A percentile compares a stretch with the other conserved stretches of the same genome.
Evolutionary conservation across 345 rosid genomes (phyloP).

Genomic region (Salix suchowensis): DNA sequence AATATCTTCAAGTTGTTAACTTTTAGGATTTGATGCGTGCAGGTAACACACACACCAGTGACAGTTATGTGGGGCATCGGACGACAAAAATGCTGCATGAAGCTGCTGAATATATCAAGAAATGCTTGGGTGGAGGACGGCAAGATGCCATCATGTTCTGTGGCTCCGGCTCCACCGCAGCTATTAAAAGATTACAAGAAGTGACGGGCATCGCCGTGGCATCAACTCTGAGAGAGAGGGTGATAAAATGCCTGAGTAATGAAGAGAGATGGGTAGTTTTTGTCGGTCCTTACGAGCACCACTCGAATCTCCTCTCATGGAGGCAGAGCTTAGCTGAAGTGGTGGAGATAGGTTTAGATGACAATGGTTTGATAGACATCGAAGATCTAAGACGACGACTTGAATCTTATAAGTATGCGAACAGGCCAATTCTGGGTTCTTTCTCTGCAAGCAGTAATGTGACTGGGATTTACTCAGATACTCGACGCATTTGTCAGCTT

Average conservation of each 20-base stretch:
- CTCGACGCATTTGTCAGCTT: slow-evolving; percentile 42
- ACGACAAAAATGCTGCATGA: slow-evolving; percentile 50
- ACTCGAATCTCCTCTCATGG: slow-evolving; percentile 63
- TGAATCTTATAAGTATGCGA: slow-evolving; percentile 12
- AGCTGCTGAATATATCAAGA: slow-evolving; percentile 42
- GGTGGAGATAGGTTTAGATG: slow-evolving; percentile 43
- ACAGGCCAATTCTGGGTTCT: slow-evolving; percentile 48
- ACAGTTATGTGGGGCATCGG: slow-evolving; percentile 47
- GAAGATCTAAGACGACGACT: slow-evolving; percentile 30
- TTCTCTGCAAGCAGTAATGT: slow-evolving; percentile 69
- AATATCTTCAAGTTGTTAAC: background rate
- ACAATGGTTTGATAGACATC: slow-evolving; percentile 32
- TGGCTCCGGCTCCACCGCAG: slow-evolving; percentile 52
- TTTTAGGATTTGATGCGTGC: background rate
- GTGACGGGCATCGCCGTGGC: slow-evolving; percentile 53
- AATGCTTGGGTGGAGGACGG: slow-evolving; percentile 42
- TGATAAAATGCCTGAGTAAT: slow-evolving; percentile 23
- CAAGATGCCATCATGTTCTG: slow-evolving; percentile 44
- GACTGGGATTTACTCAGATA: slow-evolving; percentile 41
- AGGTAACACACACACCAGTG: slow-evolving; percentile 59
- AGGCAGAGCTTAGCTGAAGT: slow-evolving; percentile 59
- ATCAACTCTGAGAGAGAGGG: slow-evolving; percentile 32
- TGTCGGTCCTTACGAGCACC: slow-evolving; percentile 64
- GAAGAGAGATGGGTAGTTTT: slow-evolving; percentile 60
- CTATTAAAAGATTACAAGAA: slow-evolving; percentile 59